These are phyloP conservation scores for Apiospora sp. DNA, from an alignment of 2,329 filamentous ascomycete species.

Conservation along the genomic window DNA sequence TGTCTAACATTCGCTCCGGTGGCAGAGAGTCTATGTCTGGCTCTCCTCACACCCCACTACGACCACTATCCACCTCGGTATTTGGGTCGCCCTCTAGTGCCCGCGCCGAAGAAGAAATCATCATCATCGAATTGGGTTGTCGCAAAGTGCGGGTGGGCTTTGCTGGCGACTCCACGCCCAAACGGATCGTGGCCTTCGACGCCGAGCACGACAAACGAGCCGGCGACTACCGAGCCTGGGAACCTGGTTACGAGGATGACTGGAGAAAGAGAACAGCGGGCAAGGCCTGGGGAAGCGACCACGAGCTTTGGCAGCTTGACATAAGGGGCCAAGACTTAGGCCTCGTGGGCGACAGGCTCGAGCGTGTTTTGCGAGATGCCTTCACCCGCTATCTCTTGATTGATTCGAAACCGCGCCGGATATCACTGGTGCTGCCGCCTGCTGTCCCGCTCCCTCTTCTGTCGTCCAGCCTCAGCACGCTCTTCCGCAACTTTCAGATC, in stretches of 20 bases:
- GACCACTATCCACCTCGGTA: slow-evolving; percentile 59
- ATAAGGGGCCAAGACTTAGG: slow-evolving; percentile 77
- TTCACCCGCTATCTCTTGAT: slow-evolving; percentile 76
- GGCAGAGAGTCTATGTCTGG: slow-evolving; percentile 46
- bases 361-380: slow-evolving; percentile 80
- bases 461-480: slow-evolving; percentile 75
- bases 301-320: slow-evolving; percentile 83
- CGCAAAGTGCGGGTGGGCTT: slow-evolving; percentile 84
- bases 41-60: slow-evolving; percentile 67
- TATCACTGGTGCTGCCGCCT: slow-evolving; percentile 80
- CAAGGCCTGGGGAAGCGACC: slow-evolving; percentile 66
- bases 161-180: slow-evolving; percentile 82
- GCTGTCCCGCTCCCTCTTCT: slow-evolving; percentile 80
- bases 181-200: slow-evolving; percentile 73
- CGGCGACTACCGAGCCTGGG: slow-evolving; percentile 83
- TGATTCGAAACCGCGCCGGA: slow-evolving; percentile 77
- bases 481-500: slow-evolving; percentile 83
- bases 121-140: slow-evolving; percentile 84
- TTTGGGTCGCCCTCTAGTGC: slow-evolving; percentile 68
- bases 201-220: slow-evolving; percentile 79
- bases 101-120: slow-evolving; percentile 80
- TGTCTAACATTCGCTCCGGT: slow-evolving; percentile 62
- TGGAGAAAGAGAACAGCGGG: slow-evolving; percentile 56
- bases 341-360: slow-evolving; percentile 85
- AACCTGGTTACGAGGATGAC: slow-evolving; percentile 57